phyloP scores from a whole-genome alignment of 495 filamentous ascomycete species.

The Aspergillus leporis region DNA sequence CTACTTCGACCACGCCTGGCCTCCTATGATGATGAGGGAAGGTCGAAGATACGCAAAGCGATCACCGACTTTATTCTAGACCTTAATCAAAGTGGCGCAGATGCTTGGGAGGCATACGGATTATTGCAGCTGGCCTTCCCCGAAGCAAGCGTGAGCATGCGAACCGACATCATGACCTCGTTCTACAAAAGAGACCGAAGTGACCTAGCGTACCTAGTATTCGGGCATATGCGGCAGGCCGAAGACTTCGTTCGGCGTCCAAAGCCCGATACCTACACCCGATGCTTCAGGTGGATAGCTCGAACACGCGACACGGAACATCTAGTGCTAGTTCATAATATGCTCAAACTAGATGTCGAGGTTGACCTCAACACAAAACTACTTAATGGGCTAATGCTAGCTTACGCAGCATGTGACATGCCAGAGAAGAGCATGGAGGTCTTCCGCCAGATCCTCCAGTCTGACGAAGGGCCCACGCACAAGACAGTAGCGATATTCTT shows the following conservation, averaged over 20 bases:
- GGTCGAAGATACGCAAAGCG: slow-evolving; percentile 58
- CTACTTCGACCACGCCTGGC: slow-evolving; percentile 68
- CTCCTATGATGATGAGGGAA: slow-evolving; percentile 63
- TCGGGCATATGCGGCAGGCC: slow-evolving; percentile 84
- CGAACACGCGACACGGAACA: slow-evolving; percentile 60
- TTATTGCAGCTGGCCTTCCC: slow-evolving; percentile 76
- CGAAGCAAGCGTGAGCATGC: slow-evolving; percentile 60
- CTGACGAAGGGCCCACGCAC: slow-evolving; percentile 79
- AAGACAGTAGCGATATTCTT: slow-evolving; percentile 76
- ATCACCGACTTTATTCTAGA: slow-evolving; percentile 69
- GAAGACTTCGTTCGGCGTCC: slow-evolving; percentile 57
- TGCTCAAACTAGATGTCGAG: slow-evolving; percentile 83
- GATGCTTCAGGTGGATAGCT: slow-evolving; percentile 75
- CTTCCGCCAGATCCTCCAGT: slow-evolving; percentile 77
- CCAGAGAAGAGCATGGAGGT: slow-evolving; percentile 66
- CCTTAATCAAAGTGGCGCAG: slow-evolving; percentile 55
- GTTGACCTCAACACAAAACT: slow-evolving; percentile 76
- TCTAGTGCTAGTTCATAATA: slow-evolving; percentile 77
- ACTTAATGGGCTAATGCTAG: slow-evolving; percentile 83
- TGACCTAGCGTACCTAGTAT: slow-evolving; percentile 81
- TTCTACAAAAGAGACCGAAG: slow-evolving; percentile 77
- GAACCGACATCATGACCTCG: slow-evolving; percentile 73
- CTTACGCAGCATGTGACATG: slow-evolving; percentile 67
- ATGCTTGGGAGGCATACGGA: slow-evolving; percentile 79
- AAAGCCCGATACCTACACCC: slow-evolving; percentile 69